Conservation (phyloP, 2,329 filamentous ascomycete species). For the Sphaerulina populicola region DNA sequence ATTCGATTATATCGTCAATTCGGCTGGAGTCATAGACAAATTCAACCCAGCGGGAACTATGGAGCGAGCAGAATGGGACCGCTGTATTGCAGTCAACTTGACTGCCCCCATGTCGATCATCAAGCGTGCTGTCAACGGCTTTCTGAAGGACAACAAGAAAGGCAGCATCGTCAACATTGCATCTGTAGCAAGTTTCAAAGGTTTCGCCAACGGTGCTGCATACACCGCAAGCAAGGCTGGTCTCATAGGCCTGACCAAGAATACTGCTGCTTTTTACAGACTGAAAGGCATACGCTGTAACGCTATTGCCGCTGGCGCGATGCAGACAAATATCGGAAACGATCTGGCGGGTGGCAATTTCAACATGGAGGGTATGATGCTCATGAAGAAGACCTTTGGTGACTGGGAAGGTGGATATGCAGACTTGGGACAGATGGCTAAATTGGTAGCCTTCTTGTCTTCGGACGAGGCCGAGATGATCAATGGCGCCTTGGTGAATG, state of each 20-base stretch:
- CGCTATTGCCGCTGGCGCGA: slow-evolving; percentile 40
- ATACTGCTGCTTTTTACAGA: slow-evolving; percentile 50
- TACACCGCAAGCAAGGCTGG: slow-evolving; percentile 51
- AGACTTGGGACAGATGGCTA: slow-evolving; percentile 30
- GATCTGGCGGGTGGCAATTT: slow-evolving; percentile 31
- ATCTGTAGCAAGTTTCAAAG: slow-evolving; percentile 41
- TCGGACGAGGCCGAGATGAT: slow-evolving; percentile 30
- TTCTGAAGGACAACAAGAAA: slow-evolving; percentile 39
- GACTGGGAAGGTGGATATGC: slow-evolving; percentile 20
- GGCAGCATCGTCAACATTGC: slow-evolving; percentile 49
- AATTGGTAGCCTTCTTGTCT: slow-evolving; percentile 30
- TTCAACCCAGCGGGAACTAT: slow-evolving; percentile 47
- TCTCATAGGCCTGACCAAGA: slow-evolving; percentile 48
- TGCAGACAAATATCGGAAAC: slow-evolving; percentile 49
- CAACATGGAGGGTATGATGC: slow-evolving; percentile 28
- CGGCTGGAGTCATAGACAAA: slow-evolving; percentile 50
- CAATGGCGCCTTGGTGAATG: slow-evolving; percentile 18
- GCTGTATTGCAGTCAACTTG: slow-evolving; percentile 49
- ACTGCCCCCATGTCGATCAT: slow-evolving; percentile 49
- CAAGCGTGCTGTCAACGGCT: slow-evolving; percentile 45
- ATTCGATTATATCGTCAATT: slow-evolving; percentile 52
- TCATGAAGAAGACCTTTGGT: slow-evolving; percentile 22
- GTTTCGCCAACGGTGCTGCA: slow-evolving; percentile 34
- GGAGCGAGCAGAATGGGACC: slow-evolving; percentile 44
- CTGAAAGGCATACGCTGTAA: slow-evolving; percentile 43